Base-by-base conservation (phyloP, 2,329 filamentous ascomycete genomes). In the Berkeleyomyces rouxiae region DNA sequence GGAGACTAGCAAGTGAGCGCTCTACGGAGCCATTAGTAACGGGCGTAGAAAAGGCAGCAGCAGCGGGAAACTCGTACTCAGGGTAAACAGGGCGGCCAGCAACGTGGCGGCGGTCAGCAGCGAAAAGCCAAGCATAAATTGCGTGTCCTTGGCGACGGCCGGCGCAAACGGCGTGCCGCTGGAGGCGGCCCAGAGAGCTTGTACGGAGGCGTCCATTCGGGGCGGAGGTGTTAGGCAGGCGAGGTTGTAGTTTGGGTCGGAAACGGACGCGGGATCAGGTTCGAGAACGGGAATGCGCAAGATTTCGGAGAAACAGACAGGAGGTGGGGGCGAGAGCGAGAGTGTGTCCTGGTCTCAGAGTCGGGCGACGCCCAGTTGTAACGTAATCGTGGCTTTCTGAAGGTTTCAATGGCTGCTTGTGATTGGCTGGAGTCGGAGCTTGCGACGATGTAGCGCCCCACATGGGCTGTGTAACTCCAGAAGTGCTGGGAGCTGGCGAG, bases 121-220 rank as follows among this genome's bases (percentile, higher is more conserved):
- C 62, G 79, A 72, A 75, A 91, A 92, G 70, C 84, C 91, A 67
- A 96, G 78, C 68, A 82, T 76, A 77, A 96, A 93, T 69, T 97
- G 93, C 72, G 78, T 84, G 71, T 84, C 82, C 78, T 97, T 97
- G 73, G 82, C 81, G 70, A 97, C 77, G 64, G 83, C 72, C 66
- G 92, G 90, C 69, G 85, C 76, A 77, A 93, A 97, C 66, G 90
- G 89, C 78, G 84, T 88, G 80, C 84, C 83, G 75, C 88, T 83
- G 77, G 91, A 88, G 80, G 89, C 88, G 81, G 95, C 87, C 92
- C 92, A 97, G 78, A 95, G 82, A 74, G 93, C 84, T 76, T 86
- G 84, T 75, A 95, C 79, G 79, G 88, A 89, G 71, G 84, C 82
- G 82, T 87, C 85, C 85, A 88, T 88, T 77, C 78, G 79, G 51